phyloP scores from a whole-genome alignment of 192 early-diverging fungal genomes.

The Gamsiella multidivaricata region DNA sequence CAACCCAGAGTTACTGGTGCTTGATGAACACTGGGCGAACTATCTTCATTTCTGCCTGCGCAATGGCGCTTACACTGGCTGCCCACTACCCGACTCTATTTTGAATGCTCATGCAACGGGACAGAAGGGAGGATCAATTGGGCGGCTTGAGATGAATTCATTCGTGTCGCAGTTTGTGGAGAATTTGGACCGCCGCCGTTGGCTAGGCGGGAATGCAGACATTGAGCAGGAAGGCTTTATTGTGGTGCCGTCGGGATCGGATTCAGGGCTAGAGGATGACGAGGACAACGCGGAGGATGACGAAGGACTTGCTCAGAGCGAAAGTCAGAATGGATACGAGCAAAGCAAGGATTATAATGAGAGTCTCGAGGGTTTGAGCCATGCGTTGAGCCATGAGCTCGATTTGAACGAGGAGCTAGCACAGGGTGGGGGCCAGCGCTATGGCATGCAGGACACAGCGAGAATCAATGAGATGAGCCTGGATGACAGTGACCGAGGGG shows the following conservation, averaged over 20 bases:
- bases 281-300: slow-evolving; percentile 3
- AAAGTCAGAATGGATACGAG: slow-evolving; percentile 10
- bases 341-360: slow-evolving; percentile 18
- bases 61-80: slow-evolving; percentile 42
- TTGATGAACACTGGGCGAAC: slow-evolving; percentile 46
- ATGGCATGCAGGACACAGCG: background rate
- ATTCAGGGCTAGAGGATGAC: slow-evolving; percentile 12
- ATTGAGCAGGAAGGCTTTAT: slow-evolving; percentile 38
- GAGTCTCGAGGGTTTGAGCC: slow-evolving; percentile 22
- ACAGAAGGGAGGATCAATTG: slow-evolving; percentile 34
- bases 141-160: slow-evolving; percentile 47
- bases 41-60: slow-evolving; percentile 50
- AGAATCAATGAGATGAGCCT: background rate
- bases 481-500: slow-evolving; percentile 19
- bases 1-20: slow-evolving; percentile 45
- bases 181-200: slow-evolving; percentile 36
- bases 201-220: slow-evolving; percentile 36
- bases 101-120: slow-evolving; percentile 34
- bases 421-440: slow-evolving; percentile 5
- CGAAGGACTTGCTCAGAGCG: background rate
- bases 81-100: slow-evolving; percentile 38
- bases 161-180: slow-evolving; percentile 49
- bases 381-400: slow-evolving; percentile 27
- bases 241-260: slow-evolving; percentile 34
- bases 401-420: slow-evolving; percentile 15